Base-by-base conservation (phyloP, 2,329 filamentous ascomycete species). In the Fonsecaea monophora region DNA sequence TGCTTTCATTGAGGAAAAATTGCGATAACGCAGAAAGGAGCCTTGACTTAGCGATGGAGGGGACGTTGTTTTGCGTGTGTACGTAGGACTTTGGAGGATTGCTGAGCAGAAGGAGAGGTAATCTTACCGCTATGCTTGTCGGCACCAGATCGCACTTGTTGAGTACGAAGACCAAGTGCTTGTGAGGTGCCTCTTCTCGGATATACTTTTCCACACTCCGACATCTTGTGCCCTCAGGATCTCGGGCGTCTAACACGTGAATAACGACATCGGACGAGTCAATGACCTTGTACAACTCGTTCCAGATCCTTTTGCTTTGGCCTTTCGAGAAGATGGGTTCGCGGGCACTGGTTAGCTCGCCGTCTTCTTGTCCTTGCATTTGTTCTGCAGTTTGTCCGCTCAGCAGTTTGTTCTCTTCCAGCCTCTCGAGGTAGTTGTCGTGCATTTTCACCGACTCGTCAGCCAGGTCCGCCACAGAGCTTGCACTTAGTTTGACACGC, bases 91-190 rank as follows among this genome's bases (percentile, higher is more conserved):
- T 13, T 18, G 18, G 18, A 9, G 62, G 56, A 60, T 32, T 32
- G 10, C 58, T 65, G 57, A 48, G 57, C 55, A 64, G 13, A 53
- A 30, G 12, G 13, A 55, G 37, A 30, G 53, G 58, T 34, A 60
- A 64, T 94, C 95, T 92, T 94, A 99, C 95, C 78, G 93, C 93
- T 81, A 97, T 92, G 70, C 87, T 90, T 2, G 94, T 96, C 1
- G 95, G 95, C 25, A 99, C 91, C 73, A 99, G 82, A 79, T 99
- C 95, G 74, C 91, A 92, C 83, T 96, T 96, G 81, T 96, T 96
- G 60, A 96, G 78, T 1, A 96, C 87, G 74, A 96, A 96, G 30
- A 96, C 87, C 64, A 99, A 83, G 78, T 98, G 94, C 82, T 99
- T 99, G 80, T 99, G 95, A 7, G 94, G 92, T 15, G 94, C 94